Evolutionary conservation across 2,329 filamentous ascomycete genomes (phyloP).

Genomic region (Diplodia sapinea): DNA sequence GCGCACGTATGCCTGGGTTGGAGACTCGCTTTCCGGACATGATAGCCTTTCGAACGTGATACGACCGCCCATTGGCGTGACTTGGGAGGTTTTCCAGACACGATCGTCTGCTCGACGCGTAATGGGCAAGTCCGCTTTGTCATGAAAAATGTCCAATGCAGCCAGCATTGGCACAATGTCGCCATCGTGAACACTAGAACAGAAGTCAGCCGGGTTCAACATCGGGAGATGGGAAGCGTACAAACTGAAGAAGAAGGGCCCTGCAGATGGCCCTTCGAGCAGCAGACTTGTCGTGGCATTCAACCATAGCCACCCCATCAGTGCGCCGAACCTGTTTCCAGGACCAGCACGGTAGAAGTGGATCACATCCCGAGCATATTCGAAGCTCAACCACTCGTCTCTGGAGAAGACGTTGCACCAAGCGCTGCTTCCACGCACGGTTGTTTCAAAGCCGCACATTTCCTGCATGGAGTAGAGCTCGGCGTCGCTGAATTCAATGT

Average conservation of each 20-base stretch:
- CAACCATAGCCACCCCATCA: slow-evolving; percentile 65
- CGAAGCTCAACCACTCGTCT: slow-evolving; percentile 61
- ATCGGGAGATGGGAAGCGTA: slow-evolving; percentile 41
- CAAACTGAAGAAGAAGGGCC: slow-evolving; percentile 64
- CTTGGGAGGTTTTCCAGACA: slow-evolving; percentile 61
- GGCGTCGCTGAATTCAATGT: slow-evolving; percentile 50
- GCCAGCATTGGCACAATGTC: slow-evolving; percentile 63
- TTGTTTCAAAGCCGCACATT: slow-evolving; percentile 65
- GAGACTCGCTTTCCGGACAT: slow-evolving; percentile 42
- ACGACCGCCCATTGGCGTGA: slow-evolving; percentile 64
- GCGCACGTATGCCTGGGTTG: slow-evolving; percentile 51
- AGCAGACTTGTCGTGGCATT: slow-evolving; percentile 62
- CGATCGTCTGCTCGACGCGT: slow-evolving; percentile 53
- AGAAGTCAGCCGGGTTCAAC: not conserved
- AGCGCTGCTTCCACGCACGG: slow-evolving; percentile 58
- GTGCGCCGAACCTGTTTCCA: slow-evolving; percentile 59
- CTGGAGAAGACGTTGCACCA: slow-evolving; percentile 64
- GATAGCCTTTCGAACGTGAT: slow-evolving; percentile 61
- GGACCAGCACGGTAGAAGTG: slow-evolving; percentile 66
- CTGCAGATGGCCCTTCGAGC: slow-evolving; percentile 51
- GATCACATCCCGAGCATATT: slow-evolving; percentile 63
- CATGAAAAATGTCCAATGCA: slow-evolving; percentile 57
- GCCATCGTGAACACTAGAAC: slow-evolving; percentile 59
- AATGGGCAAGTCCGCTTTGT: slow-evolving; percentile 53
- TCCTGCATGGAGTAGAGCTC: slow-evolving; percentile 67